Conservation (phyloP, 306 rosid genomes). For the Pyrus bretschneideri region DNA sequence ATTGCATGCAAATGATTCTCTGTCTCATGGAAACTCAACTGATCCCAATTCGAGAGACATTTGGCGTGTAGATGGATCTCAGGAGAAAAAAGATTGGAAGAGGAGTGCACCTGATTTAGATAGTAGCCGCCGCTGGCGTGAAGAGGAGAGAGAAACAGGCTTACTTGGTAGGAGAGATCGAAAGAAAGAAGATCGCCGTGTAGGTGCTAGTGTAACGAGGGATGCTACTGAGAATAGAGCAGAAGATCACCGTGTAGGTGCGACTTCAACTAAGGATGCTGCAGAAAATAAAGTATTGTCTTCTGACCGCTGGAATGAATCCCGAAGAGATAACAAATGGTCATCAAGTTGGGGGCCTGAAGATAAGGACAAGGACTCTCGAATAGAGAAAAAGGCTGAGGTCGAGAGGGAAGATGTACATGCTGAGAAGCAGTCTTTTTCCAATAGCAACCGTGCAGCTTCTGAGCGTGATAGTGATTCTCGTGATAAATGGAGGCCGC, state of each 20-base stretch:
- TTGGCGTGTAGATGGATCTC: constrained; percentile 58
- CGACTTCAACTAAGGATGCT: constrained; percentile 26
- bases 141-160: constrained; percentile 76
- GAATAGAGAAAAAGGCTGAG: constrained; percentile 50
- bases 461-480: constrained; percentile 63
- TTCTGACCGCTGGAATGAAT: constrained; percentile 34
- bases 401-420: constrained; percentile 47
- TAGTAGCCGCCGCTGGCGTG: constrained; percentile 63
- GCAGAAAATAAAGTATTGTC: constrained; percentile 36
- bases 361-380: constrained; percentile 65
- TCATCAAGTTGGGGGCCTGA: constrained; percentile 85
- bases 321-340: constrained; percentile 74
- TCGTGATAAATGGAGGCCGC: constrained; percentile 84
- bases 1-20: constrained; percentile 21
- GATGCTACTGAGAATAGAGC: constrained; percentile 39
- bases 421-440: constrained; percentile 44
- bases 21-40: constrained; percentile 40
- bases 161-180: constrained; percentile 66
- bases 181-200: constrained; percentile 59
- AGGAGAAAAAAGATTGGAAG: constrained; percentile 68
- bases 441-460: constrained; percentile 31
- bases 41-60: constrained; percentile 51
- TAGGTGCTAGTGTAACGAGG: constrained; percentile 38
- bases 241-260: constrained; percentile 54
- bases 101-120: constrained; percentile 49